These are phyloP conservation scores for Geotrichum carabidarum DNA, from an alignment of 1,139 yeast genomes.

Conservation along the genomic window DNA sequence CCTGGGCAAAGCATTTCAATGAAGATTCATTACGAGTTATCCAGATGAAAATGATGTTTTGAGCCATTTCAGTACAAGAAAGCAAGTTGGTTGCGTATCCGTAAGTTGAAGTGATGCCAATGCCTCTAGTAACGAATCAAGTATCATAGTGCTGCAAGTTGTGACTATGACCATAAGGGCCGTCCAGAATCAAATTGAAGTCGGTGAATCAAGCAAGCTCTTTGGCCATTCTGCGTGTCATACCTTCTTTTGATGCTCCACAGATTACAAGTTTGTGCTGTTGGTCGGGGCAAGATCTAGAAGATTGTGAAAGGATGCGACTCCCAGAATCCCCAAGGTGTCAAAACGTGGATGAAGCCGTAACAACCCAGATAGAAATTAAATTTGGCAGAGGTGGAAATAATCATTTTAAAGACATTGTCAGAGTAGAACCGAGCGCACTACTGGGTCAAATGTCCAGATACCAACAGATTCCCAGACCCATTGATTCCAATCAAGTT, in stretches of 20 bases:
- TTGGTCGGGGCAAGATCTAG: slow-evolving; percentile 23
- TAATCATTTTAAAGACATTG: slow-evolving; percentile 47
- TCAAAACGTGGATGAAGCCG: slow-evolving; percentile 50
- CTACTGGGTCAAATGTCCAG: slow-evolving; percentile 43
- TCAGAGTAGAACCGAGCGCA: slow-evolving; percentile 32
- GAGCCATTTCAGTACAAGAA: slow-evolving; percentile 19
- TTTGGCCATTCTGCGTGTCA: slow-evolving; percentile 28
- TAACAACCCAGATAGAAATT: slow-evolving; percentile 39
- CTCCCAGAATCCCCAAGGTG: slow-evolving; percentile 38
- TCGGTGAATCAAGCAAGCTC: slow-evolving; percentile 15
- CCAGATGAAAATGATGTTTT: slow-evolving; percentile 48
- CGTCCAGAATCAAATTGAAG: slow-evolving; percentile 46
- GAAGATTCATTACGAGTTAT: slow-evolving; percentile 43
- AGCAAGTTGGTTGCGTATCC: slow-evolving; percentile 24
- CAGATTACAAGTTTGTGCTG: slow-evolving; percentile 30
- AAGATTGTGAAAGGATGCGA: slow-evolving; percentile 63
- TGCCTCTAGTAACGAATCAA: slow-evolving; percentile 55
- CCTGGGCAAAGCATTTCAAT: slow-evolving; percentile 50
- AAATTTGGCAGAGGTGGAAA: slow-evolving; percentile 36
- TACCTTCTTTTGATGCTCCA: slow-evolving; percentile 37
- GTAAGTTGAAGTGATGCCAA: slow-evolving; percentile 55
- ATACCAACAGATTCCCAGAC: slow-evolving; percentile 37
- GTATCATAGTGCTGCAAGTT: slow-evolving; percentile 50
- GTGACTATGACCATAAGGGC: slow-evolving; percentile 51
- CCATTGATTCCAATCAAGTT: slow-evolving; percentile 40